Conservation (phyloP, 352 stramenopile genomes). For the Pythium volutum region DNA sequence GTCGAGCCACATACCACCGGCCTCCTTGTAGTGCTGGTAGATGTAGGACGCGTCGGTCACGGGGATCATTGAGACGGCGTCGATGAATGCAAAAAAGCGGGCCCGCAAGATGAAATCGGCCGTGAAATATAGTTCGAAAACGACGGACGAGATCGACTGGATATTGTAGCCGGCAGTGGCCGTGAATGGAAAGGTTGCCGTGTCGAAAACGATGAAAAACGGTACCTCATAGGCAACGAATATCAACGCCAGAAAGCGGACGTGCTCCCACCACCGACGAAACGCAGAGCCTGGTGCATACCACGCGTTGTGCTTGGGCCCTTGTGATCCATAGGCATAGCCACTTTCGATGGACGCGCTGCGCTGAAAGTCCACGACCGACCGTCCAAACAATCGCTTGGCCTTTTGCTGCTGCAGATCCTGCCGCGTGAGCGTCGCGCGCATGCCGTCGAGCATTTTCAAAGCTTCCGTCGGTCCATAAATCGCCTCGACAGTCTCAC, state of each 20-base stretch:
- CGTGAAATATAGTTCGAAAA: slow-evolving; percentile 58
- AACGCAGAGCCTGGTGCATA: slow-evolving; percentile 51
- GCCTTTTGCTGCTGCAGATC: slow-evolving; percentile 82
- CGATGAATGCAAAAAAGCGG: slow-evolving; percentile 65
- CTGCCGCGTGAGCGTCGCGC: slow-evolving; percentile 40
- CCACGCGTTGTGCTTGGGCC: slow-evolving; percentile 23
- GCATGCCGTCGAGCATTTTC: slow-evolving; percentile 48
- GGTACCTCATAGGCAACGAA: slow-evolving; percentile 70
- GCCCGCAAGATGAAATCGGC: slow-evolving; percentile 47
- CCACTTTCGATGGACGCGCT: neutral
- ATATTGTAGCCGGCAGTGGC: slow-evolving; percentile 34
- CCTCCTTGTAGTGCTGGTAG: slow-evolving; percentile 57
- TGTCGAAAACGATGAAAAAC: slow-evolving; percentile 67
- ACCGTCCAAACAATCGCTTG: slow-evolving; percentile 64
- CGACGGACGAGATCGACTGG: slow-evolving; percentile 46
- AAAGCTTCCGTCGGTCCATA: slow-evolving; percentile 33
- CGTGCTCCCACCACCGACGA: slow-evolving; percentile 56
- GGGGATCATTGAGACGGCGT: slow-evolving; percentile 56
- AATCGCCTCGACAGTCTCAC: slow-evolving; percentile 49
- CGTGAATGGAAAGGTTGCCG: slow-evolving; percentile 49
- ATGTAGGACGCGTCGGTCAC: slow-evolving; percentile 68
- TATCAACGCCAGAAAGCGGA: slow-evolving; percentile 38
- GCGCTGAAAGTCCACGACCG: slow-evolving; percentile 19
- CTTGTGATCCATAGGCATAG: neutral
- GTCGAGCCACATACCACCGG: slow-evolving; percentile 49